Evolutionary conservation across 208 protist species (phyloP), one percentile per base, ranked within the genome.

Genomic region (Acanthamoeba sp.): DNA sequence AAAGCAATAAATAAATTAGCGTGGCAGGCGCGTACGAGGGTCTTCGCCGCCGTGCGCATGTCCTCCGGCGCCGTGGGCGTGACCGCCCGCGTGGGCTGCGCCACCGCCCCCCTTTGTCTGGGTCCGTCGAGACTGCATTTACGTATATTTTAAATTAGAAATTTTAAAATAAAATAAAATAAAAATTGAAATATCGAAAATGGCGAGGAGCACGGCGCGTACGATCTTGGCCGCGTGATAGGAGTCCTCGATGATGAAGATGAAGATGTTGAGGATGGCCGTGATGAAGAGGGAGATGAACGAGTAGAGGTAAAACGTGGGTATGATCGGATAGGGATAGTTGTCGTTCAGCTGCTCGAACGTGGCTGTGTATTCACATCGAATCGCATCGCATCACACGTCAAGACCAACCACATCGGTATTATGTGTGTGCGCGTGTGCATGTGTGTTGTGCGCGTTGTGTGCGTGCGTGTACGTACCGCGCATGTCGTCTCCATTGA

Each of bases 211-310:
- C n/a, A 36, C 32, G 64, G 9, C 29, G 29, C 88, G 88, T 55
- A 93, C 88, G 45, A 78, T 52, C 24, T 95, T 95, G 34, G 82
- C 94, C 18, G 94, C 78, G 40, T 91, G 55, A 38, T 95, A 95
- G 59, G 62, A 64, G 59, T 76, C 55, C 38, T 95, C 94, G n/a
- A 95, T 95, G 57, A 95, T 90, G 45, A 95, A 95, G 20, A 95
- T 95, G 57, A 95, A 95, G 48, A 95, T 95, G 91, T 95, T 95
- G 29, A 95, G 62, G 20, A 95, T 95, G 32, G 84, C 94, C 0
- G 84, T 90, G 59, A 95, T 90, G 69, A 95, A 95, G 34, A 95
- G 94, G 5, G 62, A 59, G 45, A 95, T 69, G 76, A 95, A 95
- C 16, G 57, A 69, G 22, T 95, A 92, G 40, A 95, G 71, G 76